phyloP scores from a whole-genome alignment of 1,139 yeast species.

The Geotrichum candidum region DNA sequence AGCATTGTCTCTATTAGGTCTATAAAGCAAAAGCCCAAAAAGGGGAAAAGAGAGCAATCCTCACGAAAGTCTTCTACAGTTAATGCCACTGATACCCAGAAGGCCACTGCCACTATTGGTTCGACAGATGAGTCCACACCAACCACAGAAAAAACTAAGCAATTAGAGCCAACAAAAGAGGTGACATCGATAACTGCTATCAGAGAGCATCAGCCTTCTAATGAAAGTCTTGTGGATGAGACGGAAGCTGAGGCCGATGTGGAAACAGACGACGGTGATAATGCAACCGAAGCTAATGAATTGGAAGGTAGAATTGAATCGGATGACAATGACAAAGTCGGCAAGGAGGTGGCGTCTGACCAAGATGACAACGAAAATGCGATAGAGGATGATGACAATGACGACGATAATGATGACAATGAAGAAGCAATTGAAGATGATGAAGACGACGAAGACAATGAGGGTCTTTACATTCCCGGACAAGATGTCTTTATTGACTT shows the following conservation, averaged over 20 bases:
- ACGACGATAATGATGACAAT: conserved; percentile 25
- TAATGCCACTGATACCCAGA: background rate
- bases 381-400: conserved; percentile 14
- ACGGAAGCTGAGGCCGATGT: background rate
- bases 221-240: background rate
- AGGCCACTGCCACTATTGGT: background rate
- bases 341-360: background rate
- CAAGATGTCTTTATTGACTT: conserved; percentile 82
- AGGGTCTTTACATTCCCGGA: conserved; percentile 68
- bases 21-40: background rate
- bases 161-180: background rate
- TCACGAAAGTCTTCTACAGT: background rate
- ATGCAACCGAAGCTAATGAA: background rate
- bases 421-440: conserved; percentile 29
- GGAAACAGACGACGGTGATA: conserved; percentile 1
- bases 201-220: background rate
- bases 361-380: conserved; percentile 15
- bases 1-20: background rate
- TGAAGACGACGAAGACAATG: conserved; percentile 35
- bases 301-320: background rate
- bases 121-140: background rate
- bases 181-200: background rate
- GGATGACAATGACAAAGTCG: background rate
- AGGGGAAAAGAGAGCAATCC: background rate
- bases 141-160: background rate